These are phyloP conservation scores for Epichloe amarillans DNA, from an alignment of 2,329 filamentous ascomycete species.

Conservation along the genomic window DNA sequence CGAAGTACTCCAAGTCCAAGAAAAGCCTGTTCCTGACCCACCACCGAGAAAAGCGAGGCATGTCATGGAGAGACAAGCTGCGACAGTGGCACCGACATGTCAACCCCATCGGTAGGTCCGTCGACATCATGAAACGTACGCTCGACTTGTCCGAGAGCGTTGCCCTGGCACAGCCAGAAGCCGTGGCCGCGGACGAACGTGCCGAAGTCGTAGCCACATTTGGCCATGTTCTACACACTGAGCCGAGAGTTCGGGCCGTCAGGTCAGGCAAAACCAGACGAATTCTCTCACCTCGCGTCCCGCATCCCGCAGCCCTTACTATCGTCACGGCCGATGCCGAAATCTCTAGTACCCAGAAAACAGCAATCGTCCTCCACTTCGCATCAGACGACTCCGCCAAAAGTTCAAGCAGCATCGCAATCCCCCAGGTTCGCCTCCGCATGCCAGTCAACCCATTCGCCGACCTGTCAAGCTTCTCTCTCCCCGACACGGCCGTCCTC, in stretches of 20 bases:
- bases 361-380: slow-evolving; percentile 33
- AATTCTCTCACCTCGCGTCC: slow-evolving; percentile 31
- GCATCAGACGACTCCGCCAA: slow-evolving; percentile 17
- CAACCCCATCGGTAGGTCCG: slow-evolving; percentile 7
- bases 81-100: slow-evolving; percentile 19
- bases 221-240: slow-evolving; percentile 34
- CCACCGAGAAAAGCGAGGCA: slow-evolving; percentile 18
- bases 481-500: slow-evolving; percentile 19
- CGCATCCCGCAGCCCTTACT: slow-evolving; percentile 33
- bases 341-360: slow-evolving; percentile 12
- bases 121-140: background rate
- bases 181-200: background rate
- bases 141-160: background rate
- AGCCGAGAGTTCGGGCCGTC: slow-evolving; percentile 6
- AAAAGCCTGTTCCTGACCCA: slow-evolving; percentile 10
- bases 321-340: slow-evolving; percentile 20
- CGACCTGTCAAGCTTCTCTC: slow-evolving; percentile 15
- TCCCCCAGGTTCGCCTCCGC: slow-evolving; percentile 15
- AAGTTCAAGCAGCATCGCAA: background rate
- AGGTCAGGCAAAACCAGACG: slow-evolving; percentile 13
- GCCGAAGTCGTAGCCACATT: slow-evolving; percentile 28
- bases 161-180: background rate
- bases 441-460: slow-evolving; percentile 18
- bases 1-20: background rate
- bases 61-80: slow-evolving; percentile 23